Conservation (phyloP, 75 land plant species). For the Sequoiadendron giganteum region DNA sequence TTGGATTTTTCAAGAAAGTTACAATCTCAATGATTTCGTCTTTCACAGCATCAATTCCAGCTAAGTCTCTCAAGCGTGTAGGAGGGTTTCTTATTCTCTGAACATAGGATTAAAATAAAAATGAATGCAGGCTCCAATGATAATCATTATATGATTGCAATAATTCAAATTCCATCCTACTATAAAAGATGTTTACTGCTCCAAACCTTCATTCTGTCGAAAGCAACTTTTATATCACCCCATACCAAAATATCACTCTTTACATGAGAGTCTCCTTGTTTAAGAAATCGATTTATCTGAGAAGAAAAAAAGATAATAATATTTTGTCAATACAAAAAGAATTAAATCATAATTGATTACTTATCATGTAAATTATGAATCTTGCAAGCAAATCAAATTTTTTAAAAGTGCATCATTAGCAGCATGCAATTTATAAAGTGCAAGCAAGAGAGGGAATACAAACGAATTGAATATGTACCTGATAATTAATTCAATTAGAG, state of each 20-base stretch:
- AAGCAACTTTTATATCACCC: constrained; percentile 77
- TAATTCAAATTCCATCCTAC: background rate
- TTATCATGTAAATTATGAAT: background rate
- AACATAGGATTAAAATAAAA: background rate
- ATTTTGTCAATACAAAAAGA: background rate
- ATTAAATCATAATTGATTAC: background rate
- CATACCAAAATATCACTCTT: constrained; percentile 7
- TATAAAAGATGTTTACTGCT: background rate
- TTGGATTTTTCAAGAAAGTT: constrained; percentile 74
- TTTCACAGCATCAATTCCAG: constrained; percentile 82
- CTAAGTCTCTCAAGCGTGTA: constrained; percentile 69
- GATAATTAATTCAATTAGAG: background rate
- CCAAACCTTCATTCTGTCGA: constrained; percentile 87
- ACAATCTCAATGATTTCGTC: constrained; percentile 93
- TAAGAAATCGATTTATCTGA: background rate
- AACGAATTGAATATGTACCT: background rate
- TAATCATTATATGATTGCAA: background rate
- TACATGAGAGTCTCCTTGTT: background rate
- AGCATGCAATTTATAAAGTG: background rate
- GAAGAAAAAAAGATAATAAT: background rate
- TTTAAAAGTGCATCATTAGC: background rate
- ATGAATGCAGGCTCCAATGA: background rate
- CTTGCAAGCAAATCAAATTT: background rate
- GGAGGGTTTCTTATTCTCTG: constrained; percentile 91
- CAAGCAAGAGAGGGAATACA: background rate